Base-by-base conservation (phyloP, 2,329 filamentous ascomycete genomes). In the Nigrograna mackinnonii region DNA sequence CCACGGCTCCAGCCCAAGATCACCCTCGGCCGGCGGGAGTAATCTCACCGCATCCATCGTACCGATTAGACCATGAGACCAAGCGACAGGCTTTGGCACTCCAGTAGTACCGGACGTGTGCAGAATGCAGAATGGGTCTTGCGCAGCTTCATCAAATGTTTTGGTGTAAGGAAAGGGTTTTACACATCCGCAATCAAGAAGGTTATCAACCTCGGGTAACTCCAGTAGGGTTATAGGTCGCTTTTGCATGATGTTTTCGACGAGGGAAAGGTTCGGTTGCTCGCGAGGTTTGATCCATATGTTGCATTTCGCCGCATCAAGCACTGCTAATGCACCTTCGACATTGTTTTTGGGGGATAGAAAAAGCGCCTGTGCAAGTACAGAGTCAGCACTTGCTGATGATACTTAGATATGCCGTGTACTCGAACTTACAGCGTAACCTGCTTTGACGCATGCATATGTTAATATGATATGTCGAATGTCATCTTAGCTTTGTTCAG, bases 381-480 rank as follows among this genome's bases (percentile, higher is more conserved):
- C 18, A 22, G 28, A 30, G 19, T 38, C 9, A 16, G 6, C 16
- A 16, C 18, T 16, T 32, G 11, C 7, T 33, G n/a, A n/a, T n/a
- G n/a, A n/a, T 9, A 11, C 17, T 16, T 33, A 9, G 9, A 16
- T 33, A 11, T 9, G 31, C 9, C 22, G 14, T 22, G 9, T 41
- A 6, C 16, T 21, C 16, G 5, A 22, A 39, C 46, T 20, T 31
- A 44, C 31, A 13, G 43, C 49, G 31, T 70, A 71, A 4, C 71
- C 69, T 0, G 66, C 60, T 50, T 75, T 75, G 37, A 67, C 60
- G 14, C 45, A 61, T 7, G 69, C 71, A 6, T 73, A 56, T 2
- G 64, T 48, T 5, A 71, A 19, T 6, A 74, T 57, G 7, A 50
- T 52, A 41, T 73, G 71, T 6, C 63, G 54, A n/a, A 68, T 39